Percentiles rank a stretch among this genome's conserved stretches.
Conservation (phyloP, 169 alveolate species). For the Cryptosporidium sp. region DNA sequence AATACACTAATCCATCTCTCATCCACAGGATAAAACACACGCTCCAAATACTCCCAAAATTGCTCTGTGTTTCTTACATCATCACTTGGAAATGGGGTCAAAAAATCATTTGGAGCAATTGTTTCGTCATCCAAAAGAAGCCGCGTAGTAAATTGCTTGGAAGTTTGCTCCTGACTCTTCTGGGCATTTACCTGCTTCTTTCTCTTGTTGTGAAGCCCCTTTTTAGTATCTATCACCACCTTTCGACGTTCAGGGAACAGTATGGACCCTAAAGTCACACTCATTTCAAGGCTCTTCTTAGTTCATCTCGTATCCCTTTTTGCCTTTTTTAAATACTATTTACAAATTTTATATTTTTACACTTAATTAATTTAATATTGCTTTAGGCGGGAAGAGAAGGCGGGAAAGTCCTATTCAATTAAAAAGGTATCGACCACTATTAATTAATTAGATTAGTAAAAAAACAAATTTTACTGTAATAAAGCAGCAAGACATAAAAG, state of each 20-base stretch:
- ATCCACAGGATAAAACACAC: constrained; percentile 73
- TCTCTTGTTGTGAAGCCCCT: constrained; percentile 66
- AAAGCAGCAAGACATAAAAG: background rate
- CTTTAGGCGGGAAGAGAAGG: background rate
- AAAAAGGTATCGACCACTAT: background rate
- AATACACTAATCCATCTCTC: constrained; percentile 47
- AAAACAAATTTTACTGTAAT: background rate
- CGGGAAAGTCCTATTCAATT: background rate
- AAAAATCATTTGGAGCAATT: constrained; percentile 67
- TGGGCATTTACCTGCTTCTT: constrained; percentile 55
- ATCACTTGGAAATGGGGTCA: constrained; percentile 69
- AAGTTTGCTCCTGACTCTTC: constrained; percentile 71
- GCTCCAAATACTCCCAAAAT: constrained; percentile 72
- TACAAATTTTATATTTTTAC: background rate
- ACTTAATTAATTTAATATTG: background rate
- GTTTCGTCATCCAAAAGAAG: constrained; percentile 76
- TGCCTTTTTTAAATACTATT: constrained; percentile 9
- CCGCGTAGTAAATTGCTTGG: constrained; percentile 76
- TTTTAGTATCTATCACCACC: constrained; percentile 28
- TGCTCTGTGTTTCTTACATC: constrained; percentile 69
- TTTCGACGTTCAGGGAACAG: constrained; percentile 75
- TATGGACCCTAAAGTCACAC: constrained; percentile 76
- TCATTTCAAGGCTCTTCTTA: constrained; percentile 34
- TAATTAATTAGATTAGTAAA: background rate
- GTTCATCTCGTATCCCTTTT: constrained; percentile 11